phyloP scores from a whole-genome alignment of 2,329 filamentous ascomycete genomes.

The Sclerotinia trifoliorum region DNA sequence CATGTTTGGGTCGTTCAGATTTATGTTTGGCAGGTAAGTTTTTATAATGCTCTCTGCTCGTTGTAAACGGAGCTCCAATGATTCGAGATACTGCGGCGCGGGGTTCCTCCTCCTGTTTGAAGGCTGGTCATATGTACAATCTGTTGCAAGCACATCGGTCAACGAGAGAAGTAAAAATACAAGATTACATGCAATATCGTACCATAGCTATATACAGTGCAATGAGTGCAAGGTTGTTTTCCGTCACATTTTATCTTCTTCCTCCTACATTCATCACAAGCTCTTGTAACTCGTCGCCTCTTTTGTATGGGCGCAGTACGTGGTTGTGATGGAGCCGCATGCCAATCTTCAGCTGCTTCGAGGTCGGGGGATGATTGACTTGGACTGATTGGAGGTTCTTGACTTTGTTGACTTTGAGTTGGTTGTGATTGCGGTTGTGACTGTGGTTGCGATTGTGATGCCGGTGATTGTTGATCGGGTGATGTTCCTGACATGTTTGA shows the following conservation, averaged over 20 bases:
- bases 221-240: conserved; percentile 89
- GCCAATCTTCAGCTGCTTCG: conserved; percentile 16
- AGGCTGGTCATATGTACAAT: conserved; percentile 74
- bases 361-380: conserved; percentile 21
- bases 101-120: conserved; percentile 73
- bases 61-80: conserved; percentile 65
- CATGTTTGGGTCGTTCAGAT: conserved; percentile 78
- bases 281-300: conserved; percentile 72
- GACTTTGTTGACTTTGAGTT: conserved; percentile 6
- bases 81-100: conserved; percentile 71
- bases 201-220: conserved; percentile 98
- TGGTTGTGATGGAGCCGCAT: conserved; percentile 15
- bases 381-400: conserved; percentile 19
- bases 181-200: conserved; percentile 38
- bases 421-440: not conserved
- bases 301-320: conserved; percentile 45
- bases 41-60: conserved; percentile 66
- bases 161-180: conserved; percentile 12
- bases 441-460: not conserved
- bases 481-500: conserved; percentile 27
- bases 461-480: conserved; percentile 24
- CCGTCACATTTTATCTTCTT: conserved; percentile 87
- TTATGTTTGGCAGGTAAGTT: conserved; percentile 62
- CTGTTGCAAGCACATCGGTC: conserved; percentile 43
- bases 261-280: conserved; percentile 77